Percentiles rank a stretch among this genome's conserved stretches.
These are phyloP conservation scores for Wickerhamiella domercqiae DNA, from an alignment of 805 yeast species.

Conservation along the genomic window DNA sequence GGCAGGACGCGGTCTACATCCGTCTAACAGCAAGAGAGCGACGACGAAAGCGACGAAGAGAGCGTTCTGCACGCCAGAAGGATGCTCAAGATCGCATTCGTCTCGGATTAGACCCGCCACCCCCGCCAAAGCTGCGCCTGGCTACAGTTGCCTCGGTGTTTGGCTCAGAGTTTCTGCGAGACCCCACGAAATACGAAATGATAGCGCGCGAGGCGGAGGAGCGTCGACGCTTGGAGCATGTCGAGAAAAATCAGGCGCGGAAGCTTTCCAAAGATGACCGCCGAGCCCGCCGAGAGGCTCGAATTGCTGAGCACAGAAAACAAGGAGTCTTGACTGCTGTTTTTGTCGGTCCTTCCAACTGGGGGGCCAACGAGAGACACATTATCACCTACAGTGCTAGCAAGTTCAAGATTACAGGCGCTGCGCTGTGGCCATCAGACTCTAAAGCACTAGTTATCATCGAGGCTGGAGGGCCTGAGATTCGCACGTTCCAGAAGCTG, in stretches of 20 bases:
- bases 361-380: slow-evolving; percentile 51
- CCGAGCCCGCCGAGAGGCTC: slow-evolving; percentile 33
- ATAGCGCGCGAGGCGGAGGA: slow-evolving; percentile 54
- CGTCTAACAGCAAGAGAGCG: slow-evolving; percentile 33
- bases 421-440: slow-evolving; percentile 22
- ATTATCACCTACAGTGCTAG: slow-evolving; percentile 71
- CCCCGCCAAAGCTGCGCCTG: slow-evolving; percentile 75
- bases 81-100: slow-evolving; percentile 65
- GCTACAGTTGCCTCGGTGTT: slow-evolving; percentile 74
- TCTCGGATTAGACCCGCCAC: slow-evolving; percentile 73
- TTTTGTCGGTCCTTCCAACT: slow-evolving; percentile 38
- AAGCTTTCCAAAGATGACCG: slow-evolving; percentile 44
- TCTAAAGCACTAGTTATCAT: slow-evolving; percentile 44
- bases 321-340: slow-evolving; percentile 45
- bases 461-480: slow-evolving; percentile 55
- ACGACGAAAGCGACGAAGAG: slow-evolving; percentile 63
- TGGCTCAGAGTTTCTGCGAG: slow-evolving; percentile 70
- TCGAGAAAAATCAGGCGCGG: slow-evolving; percentile 43
- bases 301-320: slow-evolving; percentile 34
- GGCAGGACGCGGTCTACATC: slow-evolving; percentile 17
- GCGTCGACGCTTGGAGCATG: slow-evolving; percentile 44
- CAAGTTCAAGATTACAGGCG: slow-evolving; percentile 53
- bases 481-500: slow-evolving; percentile 48
- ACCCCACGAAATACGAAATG: slow-evolving; percentile 77
- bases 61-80: slow-evolving; percentile 44